Base-by-base conservation (phyloP, 2,329 filamentous ascomycete genomes). In the Stachybotrys elegans region DNA sequence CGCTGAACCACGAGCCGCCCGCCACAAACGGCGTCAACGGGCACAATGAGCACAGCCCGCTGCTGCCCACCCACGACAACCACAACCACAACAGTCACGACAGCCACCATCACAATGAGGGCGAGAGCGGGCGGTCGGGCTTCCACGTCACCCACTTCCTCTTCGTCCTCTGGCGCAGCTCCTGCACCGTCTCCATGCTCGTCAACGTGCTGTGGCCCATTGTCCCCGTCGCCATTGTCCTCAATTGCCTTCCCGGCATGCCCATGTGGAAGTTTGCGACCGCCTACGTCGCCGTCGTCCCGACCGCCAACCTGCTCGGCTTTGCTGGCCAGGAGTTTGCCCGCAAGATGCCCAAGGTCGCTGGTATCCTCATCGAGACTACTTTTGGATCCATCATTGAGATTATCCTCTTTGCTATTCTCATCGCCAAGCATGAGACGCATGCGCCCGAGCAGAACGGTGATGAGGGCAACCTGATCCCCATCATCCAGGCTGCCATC, bases 401-500 rank as follows among this genome's bases (percentile, higher is more conserved):
- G 52, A 78, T 86, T 43, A 76, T 87, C 22, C 67, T 87, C 13
- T 85, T 86, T 57, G 78, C 85, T 65, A 73, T 84, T 3, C 58
- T 86, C 43, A 69, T 86, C 7, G 59, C 55, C 12, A 62, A 64
- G 39, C 58, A 63, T 22, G 39, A 60, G 3, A 25, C 41, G 1
- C 20, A 50, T 8, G 19, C 45, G 1, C 39, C 45, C 0, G 35
- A 49, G 1, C 52, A 44, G 0, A 59, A 58, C 21, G 57, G 56
- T 3, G 57, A 61, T 5, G 61, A 63, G 29, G 62, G 65, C 3
- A 61, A 67, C 35, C 49, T 59, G 59, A 75, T 83, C 35, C 70
- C 72, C 2, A 81, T 86, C 52, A 85, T 86, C 41, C 76, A 84
- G 56, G 81, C 81, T 43, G 83, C 83, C 4, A 85, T 87, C 41